Evolutionary conservation across 163 green algal species (phyloP), one percentile per base, ranked within the genome.

Genomic region (Scenedesmus sp.): DNA sequence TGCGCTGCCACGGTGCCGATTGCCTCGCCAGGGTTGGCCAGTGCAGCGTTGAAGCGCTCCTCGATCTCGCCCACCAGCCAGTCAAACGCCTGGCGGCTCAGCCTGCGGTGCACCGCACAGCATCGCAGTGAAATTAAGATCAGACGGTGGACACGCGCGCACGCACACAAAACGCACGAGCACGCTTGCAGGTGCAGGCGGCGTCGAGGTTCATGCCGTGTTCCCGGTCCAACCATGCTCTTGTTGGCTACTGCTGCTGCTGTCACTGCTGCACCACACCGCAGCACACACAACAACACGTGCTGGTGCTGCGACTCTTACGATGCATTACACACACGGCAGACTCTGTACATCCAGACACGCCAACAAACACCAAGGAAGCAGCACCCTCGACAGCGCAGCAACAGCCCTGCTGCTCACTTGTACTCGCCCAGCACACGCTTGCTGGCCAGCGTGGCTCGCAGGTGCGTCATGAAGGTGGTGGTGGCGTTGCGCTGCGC

Each of bases 1-100:
- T 99, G 98, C n/a, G 98, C 98, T 26, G 98, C 98, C 26, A 99
- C 93, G 3, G 96, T 98, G 90, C 98, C 98, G 44, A 99, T 98
- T 90, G 97, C 98, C 93, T 99, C 98, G 13, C 98, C 98, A 9
- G 97, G 94, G 65, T 97, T 95, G 0, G 93, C 78, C 59, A 93
- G 90, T 30, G 94, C 94, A 88, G 94, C 70, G 88, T 96, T 91
- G 93, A 99, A 99, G 65, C 96, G 95, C 37, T 91, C 92, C 86
- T 98, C 96, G 0, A 99, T 94, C 94, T 99, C 97, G 7, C 97
- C 97, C 68, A 99, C 70, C 56, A 99, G 88, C 97, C 98, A 99
- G 83, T 98, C 93, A 89, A 99, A 99, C 2, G 97, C 97, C 65
- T 96, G 92, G 20, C 72, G 46, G 13, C 89, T 98, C 37, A 99